These are phyloP conservation scores for Paramecium primaurelia DNA, from an alignment of 73 alveolate genomes.

Conservation along the genomic window DNA sequence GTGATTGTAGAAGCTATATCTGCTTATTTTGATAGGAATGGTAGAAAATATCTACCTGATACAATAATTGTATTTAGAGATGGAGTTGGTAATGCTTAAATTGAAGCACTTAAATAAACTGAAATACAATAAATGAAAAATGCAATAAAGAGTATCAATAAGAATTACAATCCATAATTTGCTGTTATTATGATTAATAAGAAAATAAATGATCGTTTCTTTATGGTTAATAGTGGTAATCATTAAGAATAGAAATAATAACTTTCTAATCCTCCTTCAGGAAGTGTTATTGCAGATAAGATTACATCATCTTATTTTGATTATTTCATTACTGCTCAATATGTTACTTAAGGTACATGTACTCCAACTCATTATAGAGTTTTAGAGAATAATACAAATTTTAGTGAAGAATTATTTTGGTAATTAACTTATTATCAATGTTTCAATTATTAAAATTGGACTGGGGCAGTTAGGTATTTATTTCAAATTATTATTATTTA, in stretches of 20 bases:
- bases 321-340: conserved; percentile 9
- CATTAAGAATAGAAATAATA: not conserved
- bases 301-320: not conserved
- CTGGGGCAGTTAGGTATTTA: conserved; percentile 70
- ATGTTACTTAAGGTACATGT: conserved; percentile 41
- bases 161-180: conserved; percentile 19
- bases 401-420: conserved; percentile 68
- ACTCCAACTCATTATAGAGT: conserved; percentile 32
- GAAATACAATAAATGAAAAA: not conserved
- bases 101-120: not conserved
- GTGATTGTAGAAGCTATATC: not conserved
- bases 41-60: conserved; percentile 55
- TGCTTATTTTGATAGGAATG: conserved; percentile 33
- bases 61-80: conserved; percentile 65
- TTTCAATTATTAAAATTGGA: conserved; percentile 82
- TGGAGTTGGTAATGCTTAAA: conserved; percentile 61
- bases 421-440: conserved; percentile 82
- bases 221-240: not conserved
- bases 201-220: conserved; percentile 39
- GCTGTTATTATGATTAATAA: conserved; percentile 46
- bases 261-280: conserved; percentile 34
- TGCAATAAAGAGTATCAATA: not conserved
- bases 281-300: not conserved
- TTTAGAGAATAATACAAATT: conserved; percentile 64
- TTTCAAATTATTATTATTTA: not conserved